Base-by-base conservation (phyloP, 2,329 filamentous ascomycete species). In the Diaporthe capsici region DNA sequence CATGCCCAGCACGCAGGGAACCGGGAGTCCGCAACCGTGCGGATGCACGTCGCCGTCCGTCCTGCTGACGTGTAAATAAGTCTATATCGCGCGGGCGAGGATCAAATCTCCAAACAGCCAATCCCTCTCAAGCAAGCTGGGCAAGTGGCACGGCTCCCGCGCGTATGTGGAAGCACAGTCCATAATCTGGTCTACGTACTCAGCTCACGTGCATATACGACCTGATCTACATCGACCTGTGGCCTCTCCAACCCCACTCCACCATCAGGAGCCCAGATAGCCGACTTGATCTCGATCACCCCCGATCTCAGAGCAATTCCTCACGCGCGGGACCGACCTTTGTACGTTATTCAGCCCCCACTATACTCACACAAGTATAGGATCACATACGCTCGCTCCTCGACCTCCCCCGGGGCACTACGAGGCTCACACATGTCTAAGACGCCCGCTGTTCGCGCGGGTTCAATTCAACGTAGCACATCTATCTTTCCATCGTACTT, bases 391-490 rank as follows among this genome's bases (percentile, higher is more conserved):
- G 37, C 28, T 28, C 15, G 20, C 39, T 31, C 3, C 28, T n/a
- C 42, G 9, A 12, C 20, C 42, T 65, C 42, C 3, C 17, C 13
- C 13, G 20, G 3, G 20, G 12, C 28, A 10, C 47, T 22, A 49
- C 10, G 31, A 65, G 58, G 58, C 58, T 65, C 31, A 55, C 44
- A 39, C 65, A 70, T 70, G 47, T 70, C 65, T 70, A 39, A 70
- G 65, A 70, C 17, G 20, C 22, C 37, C 37, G 39, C 22, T n/a
- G 34, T 15, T 25, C 58, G 47, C 31, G 34, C 22, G 20, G 34
- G 28, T 49, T 28, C 13, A 70, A 20, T 68, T 49, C 47, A 70
- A 39, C 22, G 37, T 31, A 53, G 49, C 65, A 49, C 44, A 47
- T 25, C 58, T 42, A 55, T 63, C n/a, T 68, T 25, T 47, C 25